Evolutionary conservation across 805 yeast genomes (phyloP).

Genomic region (Saccharomyces paradoxus): DNA sequence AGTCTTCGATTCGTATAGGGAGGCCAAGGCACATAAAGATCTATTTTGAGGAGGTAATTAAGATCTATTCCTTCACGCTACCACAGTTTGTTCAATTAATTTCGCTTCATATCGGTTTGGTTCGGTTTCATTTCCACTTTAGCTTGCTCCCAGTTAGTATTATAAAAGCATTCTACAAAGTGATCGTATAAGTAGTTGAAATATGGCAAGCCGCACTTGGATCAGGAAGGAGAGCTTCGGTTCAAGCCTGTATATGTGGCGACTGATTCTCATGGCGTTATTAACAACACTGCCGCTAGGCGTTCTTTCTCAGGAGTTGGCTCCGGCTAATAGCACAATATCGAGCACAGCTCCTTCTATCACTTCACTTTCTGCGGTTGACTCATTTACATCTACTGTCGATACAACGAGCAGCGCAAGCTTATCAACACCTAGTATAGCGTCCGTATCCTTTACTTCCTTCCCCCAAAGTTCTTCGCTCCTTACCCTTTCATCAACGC

Average conservation of each 20-base stretch:
- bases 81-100: neutral
- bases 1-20: neutral
- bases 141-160: neutral
- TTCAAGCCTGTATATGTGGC: neutral
- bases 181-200: neutral
- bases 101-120: neutral
- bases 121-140: neutral
- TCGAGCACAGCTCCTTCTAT: neutral
- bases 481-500: conserved; percentile 1
- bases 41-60: neutral
- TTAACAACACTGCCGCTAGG: neutral
- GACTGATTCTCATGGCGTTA: neutral
- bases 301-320: neutral
- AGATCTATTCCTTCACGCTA: neutral
- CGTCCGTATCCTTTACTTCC: conserved; percentile 5
- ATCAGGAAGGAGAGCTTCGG: neutral
- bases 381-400: conserved; percentile 6
- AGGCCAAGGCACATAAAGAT: neutral
- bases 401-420: neutral
- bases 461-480: conserved; percentile 1
- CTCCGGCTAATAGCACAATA: neutral
- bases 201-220: neutral
- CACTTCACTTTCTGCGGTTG: neutral
- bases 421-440: conserved; percentile 6
- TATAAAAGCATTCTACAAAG: neutral